A percentile compares a stretch with the other conserved stretches of the same genome.
phyloP scores from a whole-genome alignment of 2,329 filamentous ascomycete genomes.

The Clarireedia monteithiana region DNA sequence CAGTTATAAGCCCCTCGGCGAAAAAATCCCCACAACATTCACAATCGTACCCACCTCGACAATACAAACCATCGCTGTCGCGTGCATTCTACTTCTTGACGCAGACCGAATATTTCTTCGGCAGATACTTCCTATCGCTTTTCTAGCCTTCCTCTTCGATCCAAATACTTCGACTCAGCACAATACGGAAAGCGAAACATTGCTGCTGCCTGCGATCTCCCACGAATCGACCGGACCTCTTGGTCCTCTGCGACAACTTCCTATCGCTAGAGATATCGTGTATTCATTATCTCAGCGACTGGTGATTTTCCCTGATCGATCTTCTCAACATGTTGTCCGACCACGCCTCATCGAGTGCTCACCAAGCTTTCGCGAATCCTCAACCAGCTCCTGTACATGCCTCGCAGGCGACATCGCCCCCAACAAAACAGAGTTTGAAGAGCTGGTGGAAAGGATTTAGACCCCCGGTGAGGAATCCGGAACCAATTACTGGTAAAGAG shows the following conservation, averaged over 20 bases:
- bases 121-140: background rate
- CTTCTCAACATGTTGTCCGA: slow-evolving; percentile 22
- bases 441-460: slow-evolving; percentile 99
- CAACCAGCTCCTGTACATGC: slow-evolving; percentile 22
- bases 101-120: background rate
- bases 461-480: slow-evolving; percentile 51
- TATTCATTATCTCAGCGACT: slow-evolving; percentile 12
- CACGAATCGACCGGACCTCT: slow-evolving; percentile 12
- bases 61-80: slow-evolving; percentile 8
- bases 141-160: background rate
- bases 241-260: slow-evolving; percentile 12
- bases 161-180: slow-evolving; percentile 1
- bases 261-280: slow-evolving; percentile 10
- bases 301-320: slow-evolving; percentile 11
- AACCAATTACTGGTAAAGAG: slow-evolving; percentile 25
- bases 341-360: slow-evolving; percentile 20
- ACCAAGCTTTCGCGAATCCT: slow-evolving; percentile 24
- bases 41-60: slow-evolving; percentile 7
- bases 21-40: slow-evolving; percentile 4
- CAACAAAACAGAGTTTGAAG: slow-evolving; percentile 78
- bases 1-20: slow-evolving; percentile 5
- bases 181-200: slow-evolving; percentile 2
- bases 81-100: slow-evolving; percentile 2
- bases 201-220: slow-evolving; percentile 11
- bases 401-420: slow-evolving; percentile 52